Evolutionary conservation across 768 basidiomycete species (phyloP).

Genomic region (Tricholoma saponaceum): DNA sequence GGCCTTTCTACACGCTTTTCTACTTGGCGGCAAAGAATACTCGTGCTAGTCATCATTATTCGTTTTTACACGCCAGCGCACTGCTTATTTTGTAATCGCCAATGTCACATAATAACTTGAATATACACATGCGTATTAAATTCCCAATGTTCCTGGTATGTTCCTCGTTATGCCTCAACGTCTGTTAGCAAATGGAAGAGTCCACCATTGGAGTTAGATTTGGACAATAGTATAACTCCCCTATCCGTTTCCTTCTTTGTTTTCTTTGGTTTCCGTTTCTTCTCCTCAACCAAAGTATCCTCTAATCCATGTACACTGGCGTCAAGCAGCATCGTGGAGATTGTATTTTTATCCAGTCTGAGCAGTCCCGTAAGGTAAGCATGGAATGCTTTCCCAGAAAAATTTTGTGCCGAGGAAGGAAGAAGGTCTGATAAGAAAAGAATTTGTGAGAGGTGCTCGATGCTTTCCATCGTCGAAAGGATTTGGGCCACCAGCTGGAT

Average conservation of each 20-base stretch:
- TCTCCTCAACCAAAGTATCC: conserved; percentile 45
- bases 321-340: conserved; percentile 38
- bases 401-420: conserved; percentile 39
- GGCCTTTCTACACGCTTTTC: too few relatives aligned
- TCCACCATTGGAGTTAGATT: conserved; percentile 11
- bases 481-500: conserved; percentile 68
- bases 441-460: conserved; percentile 58
- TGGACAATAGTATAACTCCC: conserved; percentile 2
- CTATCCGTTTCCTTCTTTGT: conserved; percentile 16
- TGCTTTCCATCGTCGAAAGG: conserved; percentile 51
- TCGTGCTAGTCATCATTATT: too few relatives aligned
- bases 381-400: conserved; percentile 66
- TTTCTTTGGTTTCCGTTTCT: conserved; percentile 39
- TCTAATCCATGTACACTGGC: conserved; percentile 44
- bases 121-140: too few relatives aligned
- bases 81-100: too few relatives aligned
- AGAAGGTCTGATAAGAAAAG: conserved; percentile 50
- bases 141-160: too few relatives aligned
- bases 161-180: conserved; percentile 24
- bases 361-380: conserved; percentile 34
- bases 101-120: background rate
- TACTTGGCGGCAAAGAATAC: too few relatives aligned
- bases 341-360: conserved; percentile 13
- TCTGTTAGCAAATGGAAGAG: conserved; percentile 41
- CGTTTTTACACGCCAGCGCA: too few relatives aligned